phyloP scores from a whole-genome alignment of 257 asterid species.

The Buddleja alternifolia region DNA sequence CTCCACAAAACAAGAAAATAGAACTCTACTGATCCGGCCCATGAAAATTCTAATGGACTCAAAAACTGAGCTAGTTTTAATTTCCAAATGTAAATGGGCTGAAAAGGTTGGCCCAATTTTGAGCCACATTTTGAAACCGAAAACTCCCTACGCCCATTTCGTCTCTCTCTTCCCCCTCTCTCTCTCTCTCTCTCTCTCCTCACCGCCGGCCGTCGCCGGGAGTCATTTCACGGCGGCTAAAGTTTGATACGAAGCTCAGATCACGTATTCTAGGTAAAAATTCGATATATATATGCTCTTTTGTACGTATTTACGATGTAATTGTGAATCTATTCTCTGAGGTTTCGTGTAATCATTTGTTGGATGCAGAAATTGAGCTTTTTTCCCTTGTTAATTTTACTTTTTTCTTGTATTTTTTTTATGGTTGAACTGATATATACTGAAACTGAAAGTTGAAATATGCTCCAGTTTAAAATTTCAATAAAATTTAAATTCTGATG shows the following conservation, averaged over 20 bases:
- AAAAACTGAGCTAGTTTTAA: not conserved
- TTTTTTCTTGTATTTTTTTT: conserved; percentile 10
- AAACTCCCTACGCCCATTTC: not conserved
- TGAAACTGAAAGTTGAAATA: not conserved
- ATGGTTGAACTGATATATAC: not conserved
- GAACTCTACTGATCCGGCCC: not conserved
- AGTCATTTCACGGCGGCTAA: not conserved
- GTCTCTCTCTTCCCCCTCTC: not conserved
- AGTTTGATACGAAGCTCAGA: conserved; percentile 14
- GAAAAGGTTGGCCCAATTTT: not conserved
- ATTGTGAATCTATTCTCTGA: conserved; percentile 13
- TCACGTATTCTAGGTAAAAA: conserved; percentile 17
- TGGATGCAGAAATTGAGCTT: not conserved
- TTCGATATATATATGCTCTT: not conserved
- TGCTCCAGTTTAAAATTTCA: not conserved
- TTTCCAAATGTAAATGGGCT: not conserved
- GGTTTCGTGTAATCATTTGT: not conserved
- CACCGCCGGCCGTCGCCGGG: conserved; percentile 9
- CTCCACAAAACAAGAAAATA: too few relatives aligned
- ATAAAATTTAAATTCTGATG: not conserved
- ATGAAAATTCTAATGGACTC: not conserved
- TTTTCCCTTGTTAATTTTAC: not conserved
- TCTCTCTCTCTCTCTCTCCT: not conserved
- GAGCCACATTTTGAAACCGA: not conserved
- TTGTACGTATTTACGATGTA: not conserved